A percentile compares a stretch with the other conserved stretches of the same genome.
Conservation (phyloP, 1,284 basidiomycete species). For the Austroboletus novae-zelandiae region DNA sequence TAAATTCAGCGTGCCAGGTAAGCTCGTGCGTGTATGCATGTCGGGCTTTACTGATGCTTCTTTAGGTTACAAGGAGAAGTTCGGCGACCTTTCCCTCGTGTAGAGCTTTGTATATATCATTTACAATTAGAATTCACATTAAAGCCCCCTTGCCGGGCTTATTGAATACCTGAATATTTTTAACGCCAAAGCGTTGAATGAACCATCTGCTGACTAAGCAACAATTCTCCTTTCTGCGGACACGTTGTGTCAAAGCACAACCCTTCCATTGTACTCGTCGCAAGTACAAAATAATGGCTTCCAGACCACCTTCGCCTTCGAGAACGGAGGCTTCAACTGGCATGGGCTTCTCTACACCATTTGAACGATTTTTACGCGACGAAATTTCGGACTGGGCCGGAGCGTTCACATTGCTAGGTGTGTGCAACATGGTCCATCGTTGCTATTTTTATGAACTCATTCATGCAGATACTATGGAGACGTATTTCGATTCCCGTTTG, state of each 20-base stretch:
- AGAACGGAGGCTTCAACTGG: constrained; percentile 44
- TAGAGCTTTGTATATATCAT: constrained; percentile 43
- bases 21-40: constrained; percentile 18
- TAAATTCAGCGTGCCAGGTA: constrained; percentile 96
- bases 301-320: constrained; percentile 68
- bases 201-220: constrained; percentile 22
- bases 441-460: constrained; percentile 16
- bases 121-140: constrained; percentile 18
- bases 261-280: constrained; percentile 17
- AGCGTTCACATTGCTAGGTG: constrained; percentile 74
- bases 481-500: constrained; percentile 86
- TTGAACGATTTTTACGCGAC: constrained; percentile 53
- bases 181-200: no score
- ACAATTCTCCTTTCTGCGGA: background rate
- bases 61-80: constrained; percentile 88
- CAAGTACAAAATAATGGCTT: constrained; percentile 63
- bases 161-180: background rate
- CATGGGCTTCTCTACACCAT: constrained; percentile 46
- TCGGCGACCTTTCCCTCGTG: constrained; percentile 87
- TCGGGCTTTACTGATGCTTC: constrained; percentile 5
- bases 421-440: constrained; percentile 8
- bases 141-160: background rate
- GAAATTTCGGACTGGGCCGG: constrained; percentile 54
- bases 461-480: constrained; percentile 78
- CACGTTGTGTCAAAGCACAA: background rate